Conservation (phyloP, 768 basidiomycete genomes). For the Leccinum obscurum region DNA sequence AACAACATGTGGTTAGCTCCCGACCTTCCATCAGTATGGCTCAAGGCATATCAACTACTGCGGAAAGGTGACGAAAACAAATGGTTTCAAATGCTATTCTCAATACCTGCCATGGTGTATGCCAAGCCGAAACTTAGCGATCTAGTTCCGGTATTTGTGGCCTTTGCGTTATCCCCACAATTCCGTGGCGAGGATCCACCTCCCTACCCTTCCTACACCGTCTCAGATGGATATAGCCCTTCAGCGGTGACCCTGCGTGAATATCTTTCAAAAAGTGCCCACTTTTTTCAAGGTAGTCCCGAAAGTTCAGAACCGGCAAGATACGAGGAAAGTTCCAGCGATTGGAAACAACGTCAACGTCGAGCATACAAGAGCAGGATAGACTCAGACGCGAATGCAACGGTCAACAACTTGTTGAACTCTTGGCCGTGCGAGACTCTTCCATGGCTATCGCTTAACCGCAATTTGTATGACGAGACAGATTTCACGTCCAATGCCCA, state of each 20-base stretch:
- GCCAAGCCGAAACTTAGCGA: background rate
- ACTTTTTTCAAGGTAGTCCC: no score
- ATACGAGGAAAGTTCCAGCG: no score
- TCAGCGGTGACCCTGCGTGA: background rate
- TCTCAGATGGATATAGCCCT: conserved; percentile 11
- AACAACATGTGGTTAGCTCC: conserved; percentile 26
- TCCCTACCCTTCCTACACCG: conserved; percentile 5
- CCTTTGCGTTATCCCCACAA: conserved; percentile 25
- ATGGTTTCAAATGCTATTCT: conserved; percentile 1
- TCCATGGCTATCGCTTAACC: background rate
- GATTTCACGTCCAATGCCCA: background rate
- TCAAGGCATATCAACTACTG: conserved; percentile 29
- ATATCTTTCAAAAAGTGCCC: background rate
- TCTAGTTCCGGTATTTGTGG: conserved; percentile 13
- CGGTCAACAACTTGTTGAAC: conserved; percentile 2
- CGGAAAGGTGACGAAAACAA: conserved; percentile 3
- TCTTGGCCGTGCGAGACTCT: conserved; percentile 17
- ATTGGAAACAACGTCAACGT: no score
- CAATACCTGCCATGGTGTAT: background rate
- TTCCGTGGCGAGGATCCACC: conserved; percentile 15
- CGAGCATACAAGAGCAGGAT: no score
- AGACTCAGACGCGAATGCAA: conserved; percentile 1
- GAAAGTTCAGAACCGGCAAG: no score
- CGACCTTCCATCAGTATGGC: conserved; percentile 19
- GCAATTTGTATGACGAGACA: background rate